phyloP scores from a whole-genome alignment of 2,329 filamentous ascomycete genomes.

The Fusarium sp. region DNA sequence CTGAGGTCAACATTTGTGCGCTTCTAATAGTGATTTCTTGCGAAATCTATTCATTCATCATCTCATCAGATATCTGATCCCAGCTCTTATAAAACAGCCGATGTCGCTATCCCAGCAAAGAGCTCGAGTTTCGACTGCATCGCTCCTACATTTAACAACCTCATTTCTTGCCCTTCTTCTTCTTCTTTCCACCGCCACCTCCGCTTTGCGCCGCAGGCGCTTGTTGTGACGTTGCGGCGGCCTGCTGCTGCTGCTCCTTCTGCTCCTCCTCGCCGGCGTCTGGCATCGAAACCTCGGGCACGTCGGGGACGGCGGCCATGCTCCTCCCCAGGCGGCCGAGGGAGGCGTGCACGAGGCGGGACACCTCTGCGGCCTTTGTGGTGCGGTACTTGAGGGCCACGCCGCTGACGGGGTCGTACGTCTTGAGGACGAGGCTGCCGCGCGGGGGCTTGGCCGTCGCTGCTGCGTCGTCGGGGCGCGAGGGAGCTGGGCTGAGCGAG shows the following conservation, averaged over 20 bases:
- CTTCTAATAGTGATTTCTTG: background rate
- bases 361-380: conserved; percentile 89
- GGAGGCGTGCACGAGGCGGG: conserved; percentile 76
- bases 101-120: background rate
- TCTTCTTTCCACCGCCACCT: conserved; percentile 67
- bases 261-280: conserved; percentile 48
- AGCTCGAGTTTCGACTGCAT: background rate
- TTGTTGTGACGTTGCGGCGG: conserved; percentile 22
- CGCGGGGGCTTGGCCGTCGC: conserved; percentile 61
- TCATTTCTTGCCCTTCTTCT: conserved; percentile 64
- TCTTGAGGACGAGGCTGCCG: conserved; percentile 85
- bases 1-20: background rate
- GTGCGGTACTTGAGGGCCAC: conserved; percentile 91
- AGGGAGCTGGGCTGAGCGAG: conserved; percentile 66
- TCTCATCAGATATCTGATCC: background rate
- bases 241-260: conserved; percentile 35
- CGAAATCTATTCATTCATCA: background rate
- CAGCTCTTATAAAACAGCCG: background rate
- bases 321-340: conserved; percentile 80
- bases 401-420: conserved; percentile 85
- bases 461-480: conserved; percentile 43
- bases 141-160: background rate
- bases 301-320: conserved; percentile 67
- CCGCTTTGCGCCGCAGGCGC: conserved; percentile 44
- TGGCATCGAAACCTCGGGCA: conserved; percentile 55